phyloP scores from a whole-genome alignment of 192 early-diverging fungal species.

The Linnemannia schmuckeri region DNA sequence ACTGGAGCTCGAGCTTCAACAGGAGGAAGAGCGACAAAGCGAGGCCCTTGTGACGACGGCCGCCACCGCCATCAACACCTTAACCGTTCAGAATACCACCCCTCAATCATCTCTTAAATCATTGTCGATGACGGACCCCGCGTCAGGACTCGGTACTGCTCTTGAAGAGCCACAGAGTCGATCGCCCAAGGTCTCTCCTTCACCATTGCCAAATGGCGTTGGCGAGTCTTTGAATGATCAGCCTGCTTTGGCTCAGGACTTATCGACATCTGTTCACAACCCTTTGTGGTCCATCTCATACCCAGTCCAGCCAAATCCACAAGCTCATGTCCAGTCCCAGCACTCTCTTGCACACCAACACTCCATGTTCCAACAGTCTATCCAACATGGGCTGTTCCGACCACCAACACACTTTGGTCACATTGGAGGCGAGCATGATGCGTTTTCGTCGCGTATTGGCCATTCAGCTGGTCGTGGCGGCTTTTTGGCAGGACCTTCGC shows the following conservation, averaged over 20 bases:
- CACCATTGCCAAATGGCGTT: slow-evolving; percentile 6
- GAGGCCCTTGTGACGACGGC: background rate
- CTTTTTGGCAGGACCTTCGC: slow-evolving; percentile 19
- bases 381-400: slow-evolving; percentile 35
- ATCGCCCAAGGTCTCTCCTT: slow-evolving; percentile 9
- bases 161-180: background rate
- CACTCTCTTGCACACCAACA: slow-evolving; percentile 7
- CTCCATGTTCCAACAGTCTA: slow-evolving; percentile 24
- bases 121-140: background rate
- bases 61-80: background rate
- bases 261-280: slow-evolving; percentile 5
- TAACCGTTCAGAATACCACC: background rate
- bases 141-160: background rate
- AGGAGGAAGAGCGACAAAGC: slow-evolving; percentile 1
- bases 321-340: slow-evolving; percentile 20
- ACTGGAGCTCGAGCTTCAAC: slow-evolving; percentile 8
- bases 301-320: slow-evolving; percentile 17
- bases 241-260: slow-evolving; percentile 11
- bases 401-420: slow-evolving; percentile 36
- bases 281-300: slow-evolving; percentile 32
- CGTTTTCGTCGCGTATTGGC: slow-evolving; percentile 15
- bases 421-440: slow-evolving; percentile 26
- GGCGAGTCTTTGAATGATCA: slow-evolving; percentile 3
- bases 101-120: background rate
- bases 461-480: slow-evolving; percentile 26